Evolutionary conservation across 495 filamentous ascomycete species (phyloP), one percentile per base, ranked within the genome.

Genomic region (Talaromyces ruber): DNA sequence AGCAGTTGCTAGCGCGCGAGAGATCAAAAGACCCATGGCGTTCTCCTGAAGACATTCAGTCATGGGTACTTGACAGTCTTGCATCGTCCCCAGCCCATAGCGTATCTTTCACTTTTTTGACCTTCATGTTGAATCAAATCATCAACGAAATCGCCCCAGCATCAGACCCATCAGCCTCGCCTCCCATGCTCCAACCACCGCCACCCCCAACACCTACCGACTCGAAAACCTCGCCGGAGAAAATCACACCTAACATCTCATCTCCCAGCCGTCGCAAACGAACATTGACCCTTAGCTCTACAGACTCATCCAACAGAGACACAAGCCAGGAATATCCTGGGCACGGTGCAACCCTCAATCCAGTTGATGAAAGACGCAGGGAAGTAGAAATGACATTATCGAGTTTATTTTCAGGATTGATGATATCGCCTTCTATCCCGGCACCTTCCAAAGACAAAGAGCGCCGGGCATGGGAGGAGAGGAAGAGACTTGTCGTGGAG

Each of bases 31-130:
- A 72, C 9, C 67, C 71, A 0, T 71, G 74, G 62, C 78, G 67
- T 32, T 72, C 72, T 22, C 74, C 66, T 62, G 90, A 93, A 62
- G 87, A 91, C 32, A 83, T 84, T 63, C 85, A 86, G 64, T 75
- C 81, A 8, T 82, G 81, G 71, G 79, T 93, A 9, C 78, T 94
- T 9, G 92, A 96, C 61, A 83, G 83, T 59, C 80, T 97, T 6
- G 81, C 87, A 0, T 76, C 82, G 9, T 81, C 83, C 0, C 91
- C 92, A 1, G 84, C 85, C 30, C 88, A 93, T 68, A 92, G 88
- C 67, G 88, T 93, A 62, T 90, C 88, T 0, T 94, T 96, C 69
- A 87, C 93, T 8, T 92, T 96, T 62, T 72, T 97, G 34, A 92
- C 86, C 3, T 86, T 89, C 50, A 91, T 93, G 82, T 81, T 97